Evolutionary conservation across 805 yeast genomes (phyloP), one percentile per base, ranked within the genome.

Genomic region (Candida easanensis): DNA sequence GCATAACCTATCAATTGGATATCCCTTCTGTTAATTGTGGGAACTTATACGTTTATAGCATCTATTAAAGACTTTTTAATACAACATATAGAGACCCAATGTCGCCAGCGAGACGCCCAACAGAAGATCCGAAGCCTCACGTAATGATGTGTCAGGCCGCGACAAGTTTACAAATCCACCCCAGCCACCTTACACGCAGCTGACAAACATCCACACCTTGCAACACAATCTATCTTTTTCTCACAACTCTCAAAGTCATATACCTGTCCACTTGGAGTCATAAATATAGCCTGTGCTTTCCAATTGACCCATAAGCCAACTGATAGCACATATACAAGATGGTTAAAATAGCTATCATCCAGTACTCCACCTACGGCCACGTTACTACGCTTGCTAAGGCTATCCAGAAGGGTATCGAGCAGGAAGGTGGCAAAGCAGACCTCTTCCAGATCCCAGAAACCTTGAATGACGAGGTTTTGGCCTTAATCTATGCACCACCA

Each of bases 281-380:
- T n/a, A n/a, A n/a, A n/a, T n/a, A n/a, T n/a, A 26, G 30, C 30
- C 30, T 8, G 30, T 5, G n/a, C 30, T 26, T 22, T 22, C 25
- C 25, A 7, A 7, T 22, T 22, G 10, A 22, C 25, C 25, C 25
- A n/a, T 22, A 7, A 22, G 25, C 25, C 25, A 22, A 7, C 25
- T 22, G 10, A 7, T 8, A 7, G 10, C 25, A 22, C 25, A 22
- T 10, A 22, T 14, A 27, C 16, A 27, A 8, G 7, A 46, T 46
- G 49, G 46, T 36, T 28, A 45, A 48, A 26, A 38, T 50, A 36
- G 53, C 53, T n/a, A 46, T 50, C 57, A 72, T 82, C 48, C 70
- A 74, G 42, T 89, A 88, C 74, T 82, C 96, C 20, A 70, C 81
- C 33, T 88, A 84, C 69, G 89, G 88, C 48, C 97, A 88, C 66